Evolutionary conservation across 1,284 basidiomycete genomes (phyloP).

Genomic region (Polyporus tsugae): DNA sequence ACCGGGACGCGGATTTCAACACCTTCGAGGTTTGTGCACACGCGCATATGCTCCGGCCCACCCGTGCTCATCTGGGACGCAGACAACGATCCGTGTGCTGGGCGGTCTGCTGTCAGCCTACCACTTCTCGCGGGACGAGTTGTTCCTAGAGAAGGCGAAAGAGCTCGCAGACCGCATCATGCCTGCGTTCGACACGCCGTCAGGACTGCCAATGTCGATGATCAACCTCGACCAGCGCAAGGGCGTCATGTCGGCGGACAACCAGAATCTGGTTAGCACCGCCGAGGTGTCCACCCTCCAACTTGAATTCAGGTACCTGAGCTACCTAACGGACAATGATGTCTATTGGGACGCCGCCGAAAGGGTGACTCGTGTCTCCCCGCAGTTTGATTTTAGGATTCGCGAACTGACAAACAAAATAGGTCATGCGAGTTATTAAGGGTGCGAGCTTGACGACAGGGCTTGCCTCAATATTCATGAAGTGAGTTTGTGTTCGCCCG

Average conservation of each 20-base stretch:
- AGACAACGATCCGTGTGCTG: slow-evolving; percentile 85
- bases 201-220: slow-evolving; percentile 83
- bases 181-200: slow-evolving; percentile 84
- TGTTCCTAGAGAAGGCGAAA: slow-evolving; percentile 80
- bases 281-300: slow-evolving; percentile 89
- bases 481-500: slow-evolving; percentile 52
- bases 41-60: neutral
- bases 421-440: slow-evolving; percentile 82
- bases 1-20: slow-evolving; percentile 84
- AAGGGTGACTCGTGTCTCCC: slow-evolving; percentile 53
- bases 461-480: slow-evolving; percentile 87
- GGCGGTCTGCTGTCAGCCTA: slow-evolving; percentile 89
- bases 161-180: slow-evolving; percentile 89
- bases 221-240: slow-evolving; percentile 77
- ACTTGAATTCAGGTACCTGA: slow-evolving; percentile 92
- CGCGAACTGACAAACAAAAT: neutral
- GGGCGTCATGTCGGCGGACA: slow-evolving; percentile 74
- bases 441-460: slow-evolving; percentile 71
- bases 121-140: slow-evolving; percentile 70
- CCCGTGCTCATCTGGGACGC: neutral
- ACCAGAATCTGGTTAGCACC: slow-evolving; percentile 76
- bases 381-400: neutral
- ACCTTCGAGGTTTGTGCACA: slow-evolving; percentile 84
- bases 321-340: slow-evolving; percentile 78
- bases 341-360: slow-evolving; percentile 88